Evolutionary conservation across 805 yeast species (phyloP).

Genomic region (Candida sakaeoensis): DNA sequence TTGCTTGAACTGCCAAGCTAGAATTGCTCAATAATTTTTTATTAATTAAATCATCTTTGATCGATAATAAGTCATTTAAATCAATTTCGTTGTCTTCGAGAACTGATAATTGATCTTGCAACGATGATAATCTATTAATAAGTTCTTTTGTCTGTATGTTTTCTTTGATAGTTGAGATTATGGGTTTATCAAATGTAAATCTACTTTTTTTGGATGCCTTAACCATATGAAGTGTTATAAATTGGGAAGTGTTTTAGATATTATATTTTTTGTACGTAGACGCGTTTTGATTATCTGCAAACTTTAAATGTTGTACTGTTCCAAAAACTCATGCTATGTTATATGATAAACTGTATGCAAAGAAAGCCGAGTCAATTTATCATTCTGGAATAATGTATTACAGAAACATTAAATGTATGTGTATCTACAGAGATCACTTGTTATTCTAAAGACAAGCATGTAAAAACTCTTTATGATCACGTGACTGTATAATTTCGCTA

Average conservation of each 20-base stretch:
- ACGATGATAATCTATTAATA: slow-evolving; percentile 48
- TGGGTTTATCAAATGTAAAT: slow-evolving; percentile 35
- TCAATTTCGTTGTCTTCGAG: slow-evolving; percentile 61
- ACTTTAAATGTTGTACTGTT: neutral
- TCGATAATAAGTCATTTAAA: slow-evolving; percentile 32
- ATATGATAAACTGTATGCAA: too few species aligned
- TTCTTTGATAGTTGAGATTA: slow-evolving; percentile 54
- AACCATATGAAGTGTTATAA: too few species aligned
- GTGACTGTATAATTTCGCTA: too few species aligned
- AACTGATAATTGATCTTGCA: slow-evolving; percentile 61
- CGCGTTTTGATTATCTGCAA: neutral
- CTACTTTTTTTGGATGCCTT: neutral
- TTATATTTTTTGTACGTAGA: neutral
- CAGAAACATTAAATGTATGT: too few species aligned
- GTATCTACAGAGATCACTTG: too few species aligned
- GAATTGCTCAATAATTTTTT: slow-evolving; percentile 57
- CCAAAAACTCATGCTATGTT: too few species aligned
- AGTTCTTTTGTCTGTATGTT: slow-evolving; percentile 64
- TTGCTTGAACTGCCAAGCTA: slow-evolving; percentile 67
- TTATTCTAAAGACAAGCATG: too few species aligned
- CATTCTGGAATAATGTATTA: too few species aligned
- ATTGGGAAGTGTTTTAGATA: neutral
- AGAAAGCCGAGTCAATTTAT: too few species aligned
- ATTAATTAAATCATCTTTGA: slow-evolving; percentile 52
- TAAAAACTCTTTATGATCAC: too few species aligned